Evolutionary conservation across 2,329 filamentous ascomycete species (phyloP).

Genomic region (Cercospora nicotianae): DNA sequence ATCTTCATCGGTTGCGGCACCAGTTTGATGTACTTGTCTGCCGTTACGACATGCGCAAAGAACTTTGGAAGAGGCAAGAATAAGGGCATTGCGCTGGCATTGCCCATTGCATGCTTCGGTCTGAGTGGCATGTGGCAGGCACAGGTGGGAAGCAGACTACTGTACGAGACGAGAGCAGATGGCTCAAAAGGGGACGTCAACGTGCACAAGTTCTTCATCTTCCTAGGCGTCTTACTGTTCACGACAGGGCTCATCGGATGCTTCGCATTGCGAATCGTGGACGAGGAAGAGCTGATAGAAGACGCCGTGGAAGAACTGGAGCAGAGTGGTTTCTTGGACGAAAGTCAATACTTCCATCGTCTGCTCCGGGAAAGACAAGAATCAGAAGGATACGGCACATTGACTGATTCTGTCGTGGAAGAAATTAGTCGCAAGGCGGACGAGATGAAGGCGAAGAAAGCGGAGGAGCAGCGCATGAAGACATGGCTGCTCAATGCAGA

Average conservation of each 20-base stretch:
- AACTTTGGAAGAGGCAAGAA: constrained; percentile 91
- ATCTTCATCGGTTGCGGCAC: constrained; percentile 79
- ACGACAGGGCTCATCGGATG: constrained; percentile 70
- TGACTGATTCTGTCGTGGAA: constrained; percentile 50
- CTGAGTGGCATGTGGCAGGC: constrained; percentile 95
- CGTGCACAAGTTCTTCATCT: constrained; percentile 86
- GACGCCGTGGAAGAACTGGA: constrained; percentile 90
- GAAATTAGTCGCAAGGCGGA: constrained; percentile 48
- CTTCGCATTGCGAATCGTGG: constrained; percentile 73
- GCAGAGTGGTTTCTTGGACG: constrained; percentile 76
- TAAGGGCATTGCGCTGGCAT: constrained; percentile 82
- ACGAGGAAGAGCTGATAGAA: constrained; percentile 84
- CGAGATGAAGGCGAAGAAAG: constrained; percentile 48
- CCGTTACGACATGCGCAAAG: constrained; percentile 95
- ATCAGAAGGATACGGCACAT: constrained; percentile 61
- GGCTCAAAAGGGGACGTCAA: constrained; percentile 62
- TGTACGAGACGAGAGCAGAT: constrained; percentile 68
- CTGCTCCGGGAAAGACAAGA: constrained; percentile 45
- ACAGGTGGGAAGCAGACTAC: constrained; percentile 75
- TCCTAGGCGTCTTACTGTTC: constrained; percentile 71
- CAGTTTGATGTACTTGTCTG: constrained; percentile 82
- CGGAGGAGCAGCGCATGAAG: constrained; percentile 71
- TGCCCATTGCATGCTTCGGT: constrained; percentile 90
- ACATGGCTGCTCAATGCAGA: constrained; percentile 89
- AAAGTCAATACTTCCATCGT: constrained; percentile 69